Evolutionary conservation across 2,329 filamentous ascomycete species (phyloP).

Genomic region (Penicillium brasilianum): DNA sequence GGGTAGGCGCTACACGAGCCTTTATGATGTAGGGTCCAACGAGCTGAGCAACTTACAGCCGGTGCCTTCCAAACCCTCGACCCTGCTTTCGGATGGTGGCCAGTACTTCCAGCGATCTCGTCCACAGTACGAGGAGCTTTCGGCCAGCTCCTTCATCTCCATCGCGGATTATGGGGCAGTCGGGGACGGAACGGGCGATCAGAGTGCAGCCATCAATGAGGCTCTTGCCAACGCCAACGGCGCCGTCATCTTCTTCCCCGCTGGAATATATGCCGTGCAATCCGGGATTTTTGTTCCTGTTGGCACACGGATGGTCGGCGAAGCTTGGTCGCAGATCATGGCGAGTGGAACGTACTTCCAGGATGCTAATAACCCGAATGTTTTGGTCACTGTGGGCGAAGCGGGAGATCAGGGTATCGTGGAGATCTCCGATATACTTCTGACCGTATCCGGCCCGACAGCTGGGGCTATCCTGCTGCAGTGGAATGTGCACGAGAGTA

Average conservation of each 20-base stretch:
- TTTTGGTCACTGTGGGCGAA: conserved; percentile 7
- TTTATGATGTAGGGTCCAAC: no score
- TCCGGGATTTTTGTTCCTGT: conserved; percentile 4
- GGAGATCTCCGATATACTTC: conserved; percentile 7
- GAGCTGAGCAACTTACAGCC: no score
- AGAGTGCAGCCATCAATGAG: conserved; percentile 6
- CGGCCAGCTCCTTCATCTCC: neutral
- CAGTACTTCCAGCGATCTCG: neutral
- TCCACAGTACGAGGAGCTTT: neutral
- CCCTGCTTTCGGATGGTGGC: no score
- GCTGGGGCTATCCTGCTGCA: no score
- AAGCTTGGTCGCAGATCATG: conserved; percentile 13
- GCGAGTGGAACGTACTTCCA: conserved; percentile 9
- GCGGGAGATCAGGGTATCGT: conserved; percentile 7
- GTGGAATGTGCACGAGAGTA: no score
- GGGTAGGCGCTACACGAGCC: no score
- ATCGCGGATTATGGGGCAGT: neutral
- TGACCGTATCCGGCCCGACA: neutral
- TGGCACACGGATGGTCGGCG: conserved; percentile 11
- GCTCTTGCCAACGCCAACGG: neutral
- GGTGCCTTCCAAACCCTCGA: no score
- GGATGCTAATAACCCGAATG: conserved; percentile 4
- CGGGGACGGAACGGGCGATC: neutral
- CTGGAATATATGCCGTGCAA: conserved; percentile 11
- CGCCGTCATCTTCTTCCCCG: conserved; percentile 3